phyloP scores from a whole-genome alignment of 305 asterid genomes.

The Euphrasia arctica region DNA sequence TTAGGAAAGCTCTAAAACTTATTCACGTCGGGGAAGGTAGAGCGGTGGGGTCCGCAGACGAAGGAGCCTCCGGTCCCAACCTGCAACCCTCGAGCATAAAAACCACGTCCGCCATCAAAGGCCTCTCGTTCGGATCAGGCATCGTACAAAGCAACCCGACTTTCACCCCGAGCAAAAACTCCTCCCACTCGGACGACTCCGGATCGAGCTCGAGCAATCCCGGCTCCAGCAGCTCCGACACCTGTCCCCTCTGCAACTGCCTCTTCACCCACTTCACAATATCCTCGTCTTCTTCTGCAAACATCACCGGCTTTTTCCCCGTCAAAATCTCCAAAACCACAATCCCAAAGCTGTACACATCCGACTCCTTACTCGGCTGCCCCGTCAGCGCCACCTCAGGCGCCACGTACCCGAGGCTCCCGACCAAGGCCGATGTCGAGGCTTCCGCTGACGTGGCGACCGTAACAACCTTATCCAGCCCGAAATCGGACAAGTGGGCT shows the following conservation, averaged over 20 bases:
- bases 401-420: constrained; percentile 66
- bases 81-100: constrained; percentile 91
- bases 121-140: constrained; percentile 72
- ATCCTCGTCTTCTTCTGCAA: constrained; percentile 70
- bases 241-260: constrained; percentile 74
- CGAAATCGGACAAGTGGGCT: constrained; percentile 77
- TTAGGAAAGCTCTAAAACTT: background rate
- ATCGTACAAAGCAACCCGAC: constrained; percentile 83
- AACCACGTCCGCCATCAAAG: constrained; percentile 71
- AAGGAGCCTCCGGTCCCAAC: constrained; percentile 66
- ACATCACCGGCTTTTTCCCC: constrained; percentile 79
- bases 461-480: constrained; percentile 54
- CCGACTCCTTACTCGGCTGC: constrained; percentile 51
- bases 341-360: constrained; percentile 75
- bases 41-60: constrained; percentile 77
- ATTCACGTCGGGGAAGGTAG: constrained; percentile 58
- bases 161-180: constrained; percentile 73
- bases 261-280: constrained; percentile 89
- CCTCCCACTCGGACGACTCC: constrained; percentile 91
- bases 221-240: constrained; percentile 75
- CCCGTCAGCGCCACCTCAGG: constrained; percentile 66
- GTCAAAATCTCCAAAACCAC: constrained; percentile 72
- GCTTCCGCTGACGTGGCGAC: constrained; percentile 52
- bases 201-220: constrained; percentile 86
- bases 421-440: constrained; percentile 56